A percentile compares a stretch with the other conserved stretches of the same genome.
These are phyloP conservation scores for Leccinum subgranulosum DNA, from an alignment of 768 basidiomycete genomes.

Conservation along the genomic window DNA sequence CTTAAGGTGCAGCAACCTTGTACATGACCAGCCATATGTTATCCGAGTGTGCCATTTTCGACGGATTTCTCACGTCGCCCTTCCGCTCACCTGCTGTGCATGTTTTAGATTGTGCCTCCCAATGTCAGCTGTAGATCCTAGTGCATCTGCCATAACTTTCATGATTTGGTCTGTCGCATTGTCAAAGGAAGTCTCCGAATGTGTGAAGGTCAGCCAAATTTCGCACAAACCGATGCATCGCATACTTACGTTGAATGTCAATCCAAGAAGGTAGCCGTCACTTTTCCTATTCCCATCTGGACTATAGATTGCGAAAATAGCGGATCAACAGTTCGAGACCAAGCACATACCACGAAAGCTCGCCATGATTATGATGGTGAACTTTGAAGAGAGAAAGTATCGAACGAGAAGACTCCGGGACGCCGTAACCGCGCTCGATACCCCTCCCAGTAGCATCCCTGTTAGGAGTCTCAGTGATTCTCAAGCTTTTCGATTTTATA, in stretches of 20 bases:
- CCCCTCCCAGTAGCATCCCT: constrained; percentile 29
- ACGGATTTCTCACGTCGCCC: too few species aligned
- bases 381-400: constrained; percentile 63
- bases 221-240: constrained; percentile 86
- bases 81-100: neutral
- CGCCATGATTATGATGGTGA: constrained; percentile 93
- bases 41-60: neutral
- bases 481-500: neutral
- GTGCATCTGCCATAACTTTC: neutral
- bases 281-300: constrained; percentile 38
- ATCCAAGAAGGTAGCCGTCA: constrained; percentile 31
- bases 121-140: neutral
- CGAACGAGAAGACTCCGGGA: constrained; percentile 69
- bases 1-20: neutral
- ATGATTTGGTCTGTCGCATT: neutral
- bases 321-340: constrained; percentile 90
- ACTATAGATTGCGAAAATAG: constrained; percentile 92
- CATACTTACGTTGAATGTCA: constrained; percentile 96
- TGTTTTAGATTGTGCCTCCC: neutral
- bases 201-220: constrained; percentile 96
- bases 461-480: neutral
- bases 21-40: neutral
- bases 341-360: constrained; percentile 60
- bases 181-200: constrained; percentile 78
- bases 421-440: constrained; percentile 88